Percentiles rank a stretch among this genome's conserved stretches.
These are phyloP conservation scores for Penicillium sp. DNA, from an alignment of 2,329 filamentous ascomycete species.

Conservation along the genomic window DNA sequence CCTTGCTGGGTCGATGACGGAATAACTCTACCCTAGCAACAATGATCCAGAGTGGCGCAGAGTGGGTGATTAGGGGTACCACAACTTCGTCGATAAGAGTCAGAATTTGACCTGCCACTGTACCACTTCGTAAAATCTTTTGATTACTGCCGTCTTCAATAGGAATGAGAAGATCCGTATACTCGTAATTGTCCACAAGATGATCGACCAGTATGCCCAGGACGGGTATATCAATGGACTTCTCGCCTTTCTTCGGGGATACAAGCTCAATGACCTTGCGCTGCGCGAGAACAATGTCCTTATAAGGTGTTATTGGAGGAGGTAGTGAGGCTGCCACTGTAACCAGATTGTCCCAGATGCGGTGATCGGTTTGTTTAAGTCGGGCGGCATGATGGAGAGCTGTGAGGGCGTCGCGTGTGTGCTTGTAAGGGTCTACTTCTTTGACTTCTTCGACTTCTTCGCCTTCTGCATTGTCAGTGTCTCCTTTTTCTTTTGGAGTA, in stretches of 20 bases:
- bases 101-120: slow-evolving; percentile 50
- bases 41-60: slow-evolving; percentile 71
- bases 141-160: slow-evolving; percentile 21
- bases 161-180: slow-evolving; percentile 33
- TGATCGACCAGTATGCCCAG: slow-evolving; percentile 70
- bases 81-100: slow-evolving; percentile 71
- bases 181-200: slow-evolving; percentile 51
- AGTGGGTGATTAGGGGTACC: slow-evolving; percentile 77
- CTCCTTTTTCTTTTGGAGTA: slow-evolving; percentile 17
- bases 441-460: slow-evolving; percentile 20
- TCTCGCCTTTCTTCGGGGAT: slow-evolving; percentile 63
- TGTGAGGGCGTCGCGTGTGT: slow-evolving; percentile 70
- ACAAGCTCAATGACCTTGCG: slow-evolving; percentile 72
- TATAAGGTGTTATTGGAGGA: slow-evolving; percentile 62
- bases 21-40: slow-evolving; percentile 70
- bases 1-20: slow-evolving; percentile 64
- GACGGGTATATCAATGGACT: slow-evolving; percentile 70
- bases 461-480: slow-evolving; percentile 28
- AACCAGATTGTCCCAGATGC: slow-evolving; percentile 96
- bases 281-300: slow-evolving; percentile 72
- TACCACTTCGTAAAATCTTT: slow-evolving; percentile 52
- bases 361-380: slow-evolving; percentile 79
- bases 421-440: slow-evolving; percentile 51
- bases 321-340: slow-evolving; percentile 75
- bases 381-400: slow-evolving; percentile 84